phyloP scores from a whole-genome alignment of 306 rosid species.

The Prunus mume region DNA sequence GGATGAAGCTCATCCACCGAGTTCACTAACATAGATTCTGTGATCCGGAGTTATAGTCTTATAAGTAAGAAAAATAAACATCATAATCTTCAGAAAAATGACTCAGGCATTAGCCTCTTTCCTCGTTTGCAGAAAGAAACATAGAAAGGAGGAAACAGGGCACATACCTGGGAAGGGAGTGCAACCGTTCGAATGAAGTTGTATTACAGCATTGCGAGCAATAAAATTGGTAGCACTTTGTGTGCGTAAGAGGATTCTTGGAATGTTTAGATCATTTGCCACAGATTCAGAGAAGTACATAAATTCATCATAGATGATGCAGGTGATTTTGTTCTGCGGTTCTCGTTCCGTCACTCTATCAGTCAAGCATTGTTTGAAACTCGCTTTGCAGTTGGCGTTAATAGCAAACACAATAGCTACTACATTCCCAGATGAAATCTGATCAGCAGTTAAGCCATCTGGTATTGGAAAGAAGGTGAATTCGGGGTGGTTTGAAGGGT shows the following conservation, averaged over 20 bases:
- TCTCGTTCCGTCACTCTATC: conserved; percentile 24
- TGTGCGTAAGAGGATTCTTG: conserved; percentile 37
- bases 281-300: conserved; percentile 35
- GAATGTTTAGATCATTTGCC: conserved; percentile 30
- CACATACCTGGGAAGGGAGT: conserved; percentile 39
- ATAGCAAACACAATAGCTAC: neutral
- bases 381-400: conserved; percentile 26
- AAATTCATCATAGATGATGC: conserved; percentile 46
- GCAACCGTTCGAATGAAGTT: conserved; percentile 27
- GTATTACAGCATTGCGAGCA: conserved; percentile 21
- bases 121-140: no score
- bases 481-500: conserved; percentile 41
- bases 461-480: conserved; percentile 41
- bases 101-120: no score
- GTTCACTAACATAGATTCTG: conserved; percentile 25
- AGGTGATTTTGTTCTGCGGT: conserved; percentile 1
- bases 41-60: neutral
- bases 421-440: conserved; percentile 16
- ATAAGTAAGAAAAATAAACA: neutral
- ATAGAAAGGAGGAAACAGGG: neutral
- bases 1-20: conserved; percentile 40
- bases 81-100: no score
- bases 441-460: conserved; percentile 18
- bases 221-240: conserved; percentile 25
- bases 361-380: conserved; percentile 27